These are phyloP conservation scores for Lunularia cruciata DNA, from an alignment of 225 moss, liverwort and hornwort genomes.

Conservation along the genomic window DNA sequence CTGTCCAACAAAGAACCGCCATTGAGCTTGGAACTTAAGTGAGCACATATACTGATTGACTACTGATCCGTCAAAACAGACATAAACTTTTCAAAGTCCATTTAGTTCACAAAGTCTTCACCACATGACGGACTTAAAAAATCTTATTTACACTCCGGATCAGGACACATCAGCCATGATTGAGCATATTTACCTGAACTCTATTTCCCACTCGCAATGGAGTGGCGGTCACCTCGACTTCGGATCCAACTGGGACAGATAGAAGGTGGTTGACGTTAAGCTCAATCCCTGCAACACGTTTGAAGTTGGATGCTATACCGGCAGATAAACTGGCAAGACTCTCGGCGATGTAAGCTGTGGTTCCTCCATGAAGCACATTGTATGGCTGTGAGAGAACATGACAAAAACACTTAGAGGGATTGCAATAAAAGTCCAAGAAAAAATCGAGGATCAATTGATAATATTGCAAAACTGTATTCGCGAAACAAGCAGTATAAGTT, in stretches of 20 bases:
- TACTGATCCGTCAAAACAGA: too few species aligned
- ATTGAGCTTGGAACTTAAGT: background rate
- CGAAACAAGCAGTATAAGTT: background rate
- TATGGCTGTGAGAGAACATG: constrained; percentile 35
- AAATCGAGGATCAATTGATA: background rate
- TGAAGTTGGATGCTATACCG: background rate
- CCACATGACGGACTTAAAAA: too few species aligned
- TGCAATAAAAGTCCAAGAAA: background rate
- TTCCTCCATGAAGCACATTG: constrained; percentile 48
- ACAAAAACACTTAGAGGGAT: background rate
- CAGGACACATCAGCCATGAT: background rate
- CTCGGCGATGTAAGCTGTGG: constrained; percentile 48
- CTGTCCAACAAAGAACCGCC: constrained; percentile 20
- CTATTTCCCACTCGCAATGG: constrained; percentile 70
- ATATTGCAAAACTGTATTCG: background rate
- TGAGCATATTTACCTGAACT: constrained; percentile 81
- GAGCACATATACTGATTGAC: background rate
- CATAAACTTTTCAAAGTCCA: too few species aligned
- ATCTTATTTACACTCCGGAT: too few species aligned
- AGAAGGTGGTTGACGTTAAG: constrained; percentile 62
- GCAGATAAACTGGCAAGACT: constrained; percentile 34
- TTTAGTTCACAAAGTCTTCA: too few species aligned
- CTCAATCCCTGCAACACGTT: constrained; percentile 72
- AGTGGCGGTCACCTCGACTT: constrained; percentile 54
- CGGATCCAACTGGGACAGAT: constrained; percentile 57